phyloP scores from a whole-genome alignment of 1,139 yeast genomes.

The Candida sanyaensis region DNA sequence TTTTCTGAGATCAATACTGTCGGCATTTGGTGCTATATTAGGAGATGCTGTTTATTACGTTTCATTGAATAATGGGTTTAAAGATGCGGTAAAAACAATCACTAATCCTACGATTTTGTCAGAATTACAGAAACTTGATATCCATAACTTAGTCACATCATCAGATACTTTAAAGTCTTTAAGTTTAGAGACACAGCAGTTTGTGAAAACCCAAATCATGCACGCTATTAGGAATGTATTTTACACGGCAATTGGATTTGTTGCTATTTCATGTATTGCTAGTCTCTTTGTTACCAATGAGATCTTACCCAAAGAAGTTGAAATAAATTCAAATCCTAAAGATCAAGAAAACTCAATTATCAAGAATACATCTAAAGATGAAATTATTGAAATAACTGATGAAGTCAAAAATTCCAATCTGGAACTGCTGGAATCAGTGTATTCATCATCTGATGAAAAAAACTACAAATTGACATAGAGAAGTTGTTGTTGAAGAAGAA shows the following conservation, averaged over 20 bases:
- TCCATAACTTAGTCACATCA: constrained; percentile 19
- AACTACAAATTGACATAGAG: too few relatives aligned
- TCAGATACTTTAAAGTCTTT: constrained; percentile 22
- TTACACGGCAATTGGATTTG: constrained; percentile 32
- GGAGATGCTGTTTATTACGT: constrained; percentile 36
- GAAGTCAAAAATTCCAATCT: too few relatives aligned
- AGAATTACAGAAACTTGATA: constrained; percentile 20
- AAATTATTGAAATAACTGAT: too few relatives aligned
- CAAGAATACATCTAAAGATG: too few relatives aligned
- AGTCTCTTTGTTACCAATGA: constrained; percentile 29
- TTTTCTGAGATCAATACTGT: constrained; percentile 31
- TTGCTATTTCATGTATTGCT: constrained; percentile 22
- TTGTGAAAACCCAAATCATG: constrained; percentile 32
- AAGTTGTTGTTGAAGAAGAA: too few relatives aligned
- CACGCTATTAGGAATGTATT: constrained; percentile 32
- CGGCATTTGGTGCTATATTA: constrained; percentile 32
- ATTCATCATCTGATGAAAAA: too few relatives aligned
- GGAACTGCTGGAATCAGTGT: too few relatives aligned
- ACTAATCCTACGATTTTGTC: constrained; percentile 17
- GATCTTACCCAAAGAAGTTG: constrained; percentile 23
- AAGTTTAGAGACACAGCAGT: constrained; percentile 25
- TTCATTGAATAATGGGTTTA: constrained; percentile 22
- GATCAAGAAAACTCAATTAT: background rate
- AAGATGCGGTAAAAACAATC: constrained; percentile 18
- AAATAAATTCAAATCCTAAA: background rate